These are phyloP conservation scores for Rhodotorula sp. DNA, from an alignment of 1,284 basidiomycete species.

Conservation along the genomic window DNA sequence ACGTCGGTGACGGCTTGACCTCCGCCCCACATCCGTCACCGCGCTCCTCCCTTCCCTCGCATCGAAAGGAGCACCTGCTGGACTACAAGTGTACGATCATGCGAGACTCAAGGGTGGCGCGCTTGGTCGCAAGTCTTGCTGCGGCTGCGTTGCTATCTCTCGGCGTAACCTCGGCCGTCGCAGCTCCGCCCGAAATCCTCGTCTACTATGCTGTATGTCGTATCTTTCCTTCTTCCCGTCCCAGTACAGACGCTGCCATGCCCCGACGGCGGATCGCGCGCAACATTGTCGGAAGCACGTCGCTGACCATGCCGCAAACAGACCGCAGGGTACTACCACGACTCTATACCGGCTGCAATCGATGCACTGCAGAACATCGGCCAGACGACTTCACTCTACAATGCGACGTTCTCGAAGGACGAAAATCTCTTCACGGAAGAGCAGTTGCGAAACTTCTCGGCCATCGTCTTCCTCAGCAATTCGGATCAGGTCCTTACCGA, in stretches of 20 bases:
- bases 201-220: conserved; percentile 14
- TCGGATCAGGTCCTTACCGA: conserved; percentile 22
- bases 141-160: neutral
- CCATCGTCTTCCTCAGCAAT: conserved; percentile 36
- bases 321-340: conserved; percentile 27
- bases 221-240: neutral
- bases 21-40: neutral
- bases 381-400: conserved; percentile 6
- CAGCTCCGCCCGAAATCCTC: conserved; percentile 14
- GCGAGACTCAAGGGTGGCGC: no score
- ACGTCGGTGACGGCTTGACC: neutral
- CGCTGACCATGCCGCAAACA: neutral
- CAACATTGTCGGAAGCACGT: no score
- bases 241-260: neutral
- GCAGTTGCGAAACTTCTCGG: conserved; percentile 15
- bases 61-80: neutral
- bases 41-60: neutral
- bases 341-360: conserved; percentile 32
- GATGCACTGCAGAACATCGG: conserved; percentile 20
- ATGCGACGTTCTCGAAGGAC: conserved; percentile 28
- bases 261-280: no score
- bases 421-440: conserved; percentile 19
- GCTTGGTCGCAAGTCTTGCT: neutral
- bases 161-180: neutral
- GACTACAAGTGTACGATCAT: neutral